Evolutionary conservation across 2,329 filamentous ascomycete species (phyloP).

Genomic region (Clarireedia sp.): DNA sequence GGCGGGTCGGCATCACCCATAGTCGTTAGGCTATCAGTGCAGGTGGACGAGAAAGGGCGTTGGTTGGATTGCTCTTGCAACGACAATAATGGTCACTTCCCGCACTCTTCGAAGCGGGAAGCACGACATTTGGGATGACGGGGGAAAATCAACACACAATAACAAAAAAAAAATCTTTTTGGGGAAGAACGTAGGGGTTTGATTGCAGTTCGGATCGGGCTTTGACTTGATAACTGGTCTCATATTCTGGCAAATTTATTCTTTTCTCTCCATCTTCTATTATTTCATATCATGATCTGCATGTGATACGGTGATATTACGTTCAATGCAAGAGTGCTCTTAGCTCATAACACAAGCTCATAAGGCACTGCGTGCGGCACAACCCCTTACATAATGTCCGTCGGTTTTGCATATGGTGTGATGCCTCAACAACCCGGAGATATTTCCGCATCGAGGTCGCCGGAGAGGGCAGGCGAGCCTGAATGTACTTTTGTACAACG

Average conservation of each 20-base stretch:
- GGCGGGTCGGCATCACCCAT: conserved; percentile 7
- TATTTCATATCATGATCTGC: not conserved
- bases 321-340: not conserved
- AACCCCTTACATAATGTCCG: not conserved
- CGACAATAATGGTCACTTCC: conserved; percentile 23
- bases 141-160: conserved; percentile 13
- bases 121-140: conserved; percentile 22
- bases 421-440: not conserved
- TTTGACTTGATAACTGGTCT: conserved; percentile 21
- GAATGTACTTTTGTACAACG: not conserved
- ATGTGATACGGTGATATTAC: conserved; percentile 2
- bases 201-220: conserved; percentile 19
- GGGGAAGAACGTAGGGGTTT: conserved; percentile 14
- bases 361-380: not conserved
- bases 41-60: conserved; percentile 15
- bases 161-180: conserved; percentile 19
- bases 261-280: conserved; percentile 12
- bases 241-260: conserved; percentile 16
- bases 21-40: conserved; percentile 3
- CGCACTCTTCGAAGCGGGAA: conserved; percentile 20
- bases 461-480: not conserved
- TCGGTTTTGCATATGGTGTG: not conserved
- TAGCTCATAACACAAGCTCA: not conserved
- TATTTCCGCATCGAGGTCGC: not conserved
- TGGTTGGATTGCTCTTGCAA: conserved; percentile 12